phyloP scores from a whole-genome alignment of 352 stramenopile species.

The Phytophthora uliginosa region DNA sequence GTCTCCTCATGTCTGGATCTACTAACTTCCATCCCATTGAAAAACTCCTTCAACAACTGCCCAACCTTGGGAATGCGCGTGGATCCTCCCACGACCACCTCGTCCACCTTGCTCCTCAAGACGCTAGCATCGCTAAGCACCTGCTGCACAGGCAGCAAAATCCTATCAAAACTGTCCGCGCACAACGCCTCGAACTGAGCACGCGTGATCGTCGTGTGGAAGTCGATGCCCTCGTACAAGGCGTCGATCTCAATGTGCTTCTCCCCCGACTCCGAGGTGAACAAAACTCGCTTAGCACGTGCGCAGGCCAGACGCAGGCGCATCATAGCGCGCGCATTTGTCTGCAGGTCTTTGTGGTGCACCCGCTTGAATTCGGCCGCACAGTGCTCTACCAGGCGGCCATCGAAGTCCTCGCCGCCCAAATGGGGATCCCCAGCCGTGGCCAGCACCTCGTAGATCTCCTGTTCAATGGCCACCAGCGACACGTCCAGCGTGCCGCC shows the following conservation, averaged over 20 bases:
- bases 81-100: conserved; percentile 4
- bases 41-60: background rate
- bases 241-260: conserved; percentile 2
- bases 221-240: conserved; percentile 1
- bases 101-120: conserved; percentile 1
- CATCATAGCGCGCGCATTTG: background rate
- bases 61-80: conserved; percentile 1
- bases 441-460: conserved; percentile 13
- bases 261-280: background rate
- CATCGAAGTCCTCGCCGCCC: conserved; percentile 11
- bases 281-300: background rate
- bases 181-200: background rate
- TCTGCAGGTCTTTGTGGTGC: background rate
- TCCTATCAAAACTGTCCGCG: background rate
- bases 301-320: conserved; percentile 7
- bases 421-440: background rate
- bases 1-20: background rate
- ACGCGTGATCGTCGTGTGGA: background rate
- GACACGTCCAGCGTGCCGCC: conserved; percentile 8
- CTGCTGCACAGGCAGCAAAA: conserved; percentile 5
- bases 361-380: background rate
- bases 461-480: conserved; percentile 9
- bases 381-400: conserved; percentile 12
- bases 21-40: background rate
- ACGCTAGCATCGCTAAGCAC: conserved; percentile 3